phyloP scores from a whole-genome alignment of 768 basidiomycete species.

The Sporobolomyces pararoseus region DNA sequence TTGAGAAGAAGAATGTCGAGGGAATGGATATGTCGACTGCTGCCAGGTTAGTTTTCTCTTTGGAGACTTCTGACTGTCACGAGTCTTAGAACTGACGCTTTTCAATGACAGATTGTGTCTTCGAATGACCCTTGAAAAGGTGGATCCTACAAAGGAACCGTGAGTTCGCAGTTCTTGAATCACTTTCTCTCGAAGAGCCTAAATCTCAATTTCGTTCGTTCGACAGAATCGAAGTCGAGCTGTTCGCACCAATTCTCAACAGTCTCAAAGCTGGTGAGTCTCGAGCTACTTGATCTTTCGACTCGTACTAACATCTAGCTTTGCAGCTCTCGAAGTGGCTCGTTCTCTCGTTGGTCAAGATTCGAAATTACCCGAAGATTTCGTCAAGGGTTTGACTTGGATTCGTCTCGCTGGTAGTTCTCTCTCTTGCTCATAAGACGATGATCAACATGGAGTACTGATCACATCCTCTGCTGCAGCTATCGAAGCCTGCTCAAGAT shows the following conservation, averaged over 20 bases:
- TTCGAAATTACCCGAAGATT: background rate
- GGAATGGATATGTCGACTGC: background rate
- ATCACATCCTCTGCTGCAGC: too few relatives aligned
- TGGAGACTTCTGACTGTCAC: background rate
- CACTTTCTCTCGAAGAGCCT: too few relatives aligned
- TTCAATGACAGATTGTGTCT: background rate
- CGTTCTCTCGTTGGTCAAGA: background rate
- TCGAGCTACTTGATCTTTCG: too few relatives aligned
- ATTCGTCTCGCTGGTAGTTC: background rate
- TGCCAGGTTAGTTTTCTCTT: background rate
- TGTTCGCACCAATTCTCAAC: background rate
- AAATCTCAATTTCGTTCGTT: too few relatives aligned
- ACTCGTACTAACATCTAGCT: too few relatives aligned
- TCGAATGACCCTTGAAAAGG: background rate
- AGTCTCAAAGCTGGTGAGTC: slow-evolving; percentile 1
- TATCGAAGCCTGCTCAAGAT: background rate
- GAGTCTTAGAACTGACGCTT: background rate
- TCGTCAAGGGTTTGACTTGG: background rate
- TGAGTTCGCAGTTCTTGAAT: too few relatives aligned
- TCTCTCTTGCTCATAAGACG: background rate
- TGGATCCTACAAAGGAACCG: background rate
- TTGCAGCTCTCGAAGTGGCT: slow-evolving; percentile 1
- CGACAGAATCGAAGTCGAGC: background rate
- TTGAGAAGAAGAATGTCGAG: background rate
- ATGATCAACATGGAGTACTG: background rate